Percentiles rank a stretch among this genome's conserved stretches.
Evolutionary conservation across 202 grass and related monocot genomes (phyloP).

Genomic region (Schoenoplectus tabernaemontani): DNA sequence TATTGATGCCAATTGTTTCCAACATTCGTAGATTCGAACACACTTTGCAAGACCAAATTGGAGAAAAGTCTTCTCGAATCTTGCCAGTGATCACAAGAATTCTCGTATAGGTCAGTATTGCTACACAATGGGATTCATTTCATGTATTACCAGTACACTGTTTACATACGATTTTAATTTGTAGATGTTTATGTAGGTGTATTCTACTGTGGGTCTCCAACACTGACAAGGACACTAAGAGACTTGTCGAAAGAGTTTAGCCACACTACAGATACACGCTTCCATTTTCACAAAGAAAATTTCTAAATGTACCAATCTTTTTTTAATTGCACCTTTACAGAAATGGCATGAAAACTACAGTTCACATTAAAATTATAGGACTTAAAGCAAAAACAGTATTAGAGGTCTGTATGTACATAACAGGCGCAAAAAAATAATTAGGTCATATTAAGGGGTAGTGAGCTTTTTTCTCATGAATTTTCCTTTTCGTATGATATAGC

Average conservation of each 20-base stretch:
- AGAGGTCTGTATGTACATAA: neutral
- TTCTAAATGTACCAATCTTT: conserved; percentile 30
- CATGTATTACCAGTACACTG: neutral
- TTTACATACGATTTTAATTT: neutral
- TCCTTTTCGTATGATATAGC: neutral
- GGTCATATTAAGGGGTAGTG: neutral
- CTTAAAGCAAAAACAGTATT: neutral
- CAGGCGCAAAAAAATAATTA: neutral
- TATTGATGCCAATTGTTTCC: neutral
- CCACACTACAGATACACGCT: conserved; percentile 51
- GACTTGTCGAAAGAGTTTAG: conserved; percentile 59
- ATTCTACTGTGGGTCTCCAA: conserved; percentile 67
- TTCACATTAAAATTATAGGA: neutral
- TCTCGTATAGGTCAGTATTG: conserved; percentile 49
- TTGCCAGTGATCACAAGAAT: conserved; percentile 38
- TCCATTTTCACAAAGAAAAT: conserved; percentile 85
- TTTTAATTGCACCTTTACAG: neutral
- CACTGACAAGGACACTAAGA: conserved; percentile 51
- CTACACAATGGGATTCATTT: neutral
- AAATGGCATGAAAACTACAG: neutral
- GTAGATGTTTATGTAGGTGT: conserved; percentile 41
- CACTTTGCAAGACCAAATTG: conserved; percentile 82
- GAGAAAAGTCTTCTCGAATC: conserved; percentile 66
- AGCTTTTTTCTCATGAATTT: neutral
- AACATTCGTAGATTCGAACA: conserved; percentile 49